Conservation (phyloP, 768 basidiomycete genomes). For the Naganishia friedmannii region DNA sequence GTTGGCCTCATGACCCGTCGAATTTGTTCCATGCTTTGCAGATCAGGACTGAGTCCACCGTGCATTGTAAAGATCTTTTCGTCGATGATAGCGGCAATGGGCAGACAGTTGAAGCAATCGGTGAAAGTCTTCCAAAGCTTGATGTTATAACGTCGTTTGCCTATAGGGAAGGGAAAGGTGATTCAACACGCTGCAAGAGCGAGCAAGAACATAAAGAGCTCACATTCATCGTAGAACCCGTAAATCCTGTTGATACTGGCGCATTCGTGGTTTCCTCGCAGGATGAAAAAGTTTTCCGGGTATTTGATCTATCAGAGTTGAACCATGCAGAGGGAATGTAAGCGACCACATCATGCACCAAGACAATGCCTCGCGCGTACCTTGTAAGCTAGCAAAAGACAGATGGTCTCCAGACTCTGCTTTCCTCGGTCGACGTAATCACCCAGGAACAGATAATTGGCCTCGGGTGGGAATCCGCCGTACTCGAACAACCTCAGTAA, state of each 20-base stretch:
- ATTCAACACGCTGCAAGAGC: too few species aligned
- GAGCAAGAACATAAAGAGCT: constrained; percentile 63
- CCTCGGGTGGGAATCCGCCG: constrained; percentile 98
- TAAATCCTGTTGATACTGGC: constrained; percentile 99
- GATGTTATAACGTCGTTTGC: constrained; percentile 99
- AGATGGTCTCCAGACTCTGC: constrained; percentile 99
- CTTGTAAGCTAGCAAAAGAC: constrained; percentile 96
- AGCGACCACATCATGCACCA: neutral
- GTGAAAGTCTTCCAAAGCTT: constrained; percentile 99
- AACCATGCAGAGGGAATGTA: neutral
- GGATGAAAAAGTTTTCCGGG: constrained; percentile 99
- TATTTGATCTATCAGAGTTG: constrained; percentile 72
- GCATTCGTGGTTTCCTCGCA: constrained; percentile 98
- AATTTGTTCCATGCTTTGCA: constrained; percentile 99
- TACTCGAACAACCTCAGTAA: constrained; percentile 96
- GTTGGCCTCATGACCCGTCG: constrained; percentile 97
- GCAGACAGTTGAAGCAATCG: constrained; percentile 99
- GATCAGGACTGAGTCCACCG: constrained; percentile 90
- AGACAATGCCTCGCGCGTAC: constrained; percentile 36
- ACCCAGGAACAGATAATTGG: constrained; percentile 98
- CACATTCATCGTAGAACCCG: constrained; percentile 99
- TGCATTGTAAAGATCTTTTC: constrained; percentile 99
- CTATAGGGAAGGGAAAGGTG: constrained; percentile 54
- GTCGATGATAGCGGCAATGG: constrained; percentile 98
- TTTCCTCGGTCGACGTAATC: constrained; percentile 99